Conservation (phyloP, 2,329 filamentous ascomycete genomes). For the Apiospora pterosperma region DNA sequence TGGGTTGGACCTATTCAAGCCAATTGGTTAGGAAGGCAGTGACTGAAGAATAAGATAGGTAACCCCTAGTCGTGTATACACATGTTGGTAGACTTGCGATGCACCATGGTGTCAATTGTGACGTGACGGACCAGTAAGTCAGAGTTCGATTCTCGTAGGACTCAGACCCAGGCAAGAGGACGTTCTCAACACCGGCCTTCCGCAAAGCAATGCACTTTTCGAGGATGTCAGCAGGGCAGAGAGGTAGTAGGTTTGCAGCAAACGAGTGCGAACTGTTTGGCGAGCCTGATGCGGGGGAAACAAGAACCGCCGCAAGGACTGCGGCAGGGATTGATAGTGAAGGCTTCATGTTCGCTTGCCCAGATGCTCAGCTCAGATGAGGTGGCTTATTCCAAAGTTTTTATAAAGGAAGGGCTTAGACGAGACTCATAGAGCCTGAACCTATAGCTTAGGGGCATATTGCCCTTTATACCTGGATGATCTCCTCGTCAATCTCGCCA, state of each 20-base stretch:
- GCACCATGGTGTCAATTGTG: conserved; percentile 7
- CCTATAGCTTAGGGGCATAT: background rate
- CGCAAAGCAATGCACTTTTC: background rate
- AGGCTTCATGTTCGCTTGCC: background rate
- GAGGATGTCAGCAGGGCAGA: background rate
- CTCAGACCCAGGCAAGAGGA: background rate
- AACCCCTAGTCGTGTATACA: too few relatives aligned
- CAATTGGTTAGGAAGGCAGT: background rate
- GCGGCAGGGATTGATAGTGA: background rate
- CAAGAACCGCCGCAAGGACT: background rate
- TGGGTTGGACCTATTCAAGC: conserved; percentile 10
- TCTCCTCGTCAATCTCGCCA: too few relatives aligned
- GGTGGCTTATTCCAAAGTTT: too few relatives aligned
- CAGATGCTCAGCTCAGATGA: background rate
- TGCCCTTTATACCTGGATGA: background rate
- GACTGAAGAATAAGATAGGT: too few relatives aligned
- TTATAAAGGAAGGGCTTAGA: background rate
- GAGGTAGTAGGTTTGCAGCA: background rate
- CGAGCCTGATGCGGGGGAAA: background rate
- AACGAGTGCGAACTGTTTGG: background rate
- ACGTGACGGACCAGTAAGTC: conserved; percentile 10
- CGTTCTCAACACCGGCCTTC: background rate
- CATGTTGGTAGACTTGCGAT: conserved; percentile 4
- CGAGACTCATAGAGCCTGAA: background rate
- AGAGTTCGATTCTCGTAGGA: conserved; percentile 19